These are phyloP conservation scores for Corymbia maculata DNA, from an alignment of 345 rosid genomes.

Conservation along the genomic window DNA sequence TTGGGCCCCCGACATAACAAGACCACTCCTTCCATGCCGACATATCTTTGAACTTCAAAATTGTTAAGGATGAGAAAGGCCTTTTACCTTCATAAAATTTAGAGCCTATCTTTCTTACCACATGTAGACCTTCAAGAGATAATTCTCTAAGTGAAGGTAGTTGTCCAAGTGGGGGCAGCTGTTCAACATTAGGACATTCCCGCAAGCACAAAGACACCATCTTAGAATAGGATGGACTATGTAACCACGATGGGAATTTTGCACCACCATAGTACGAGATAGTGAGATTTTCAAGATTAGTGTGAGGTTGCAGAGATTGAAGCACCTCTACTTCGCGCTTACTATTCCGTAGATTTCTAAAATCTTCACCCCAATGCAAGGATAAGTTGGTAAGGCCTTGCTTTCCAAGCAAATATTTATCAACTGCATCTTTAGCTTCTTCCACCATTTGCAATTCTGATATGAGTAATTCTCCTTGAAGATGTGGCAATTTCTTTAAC, in stretches of 20 bases:
- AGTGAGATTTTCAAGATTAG: background rate
- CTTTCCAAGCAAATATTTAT: too few species aligned
- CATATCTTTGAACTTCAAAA: background rate
- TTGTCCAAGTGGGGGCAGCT: background rate
- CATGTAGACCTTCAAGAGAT: background rate
- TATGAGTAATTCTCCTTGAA: too few species aligned
- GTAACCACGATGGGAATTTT: background rate
- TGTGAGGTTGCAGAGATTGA: background rate
- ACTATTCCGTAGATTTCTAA: rapidly evolving
- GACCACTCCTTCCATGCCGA: background rate
- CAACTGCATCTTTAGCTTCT: too few species aligned
- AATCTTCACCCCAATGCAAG: background rate
- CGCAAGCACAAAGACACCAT: background rate
- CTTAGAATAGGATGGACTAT: background rate
- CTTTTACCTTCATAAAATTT: too few species aligned
- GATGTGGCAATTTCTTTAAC: rapidly evolving
- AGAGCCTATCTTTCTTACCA: too few species aligned
- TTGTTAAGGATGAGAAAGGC: background rate
- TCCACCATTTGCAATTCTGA: too few species aligned
- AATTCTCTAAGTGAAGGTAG: background rate
- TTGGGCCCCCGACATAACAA: rapidly evolving
- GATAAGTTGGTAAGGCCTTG: background rate
- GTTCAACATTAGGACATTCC: background rate
- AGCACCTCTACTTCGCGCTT: rapidly evolving
- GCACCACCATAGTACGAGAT: background rate